Percentiles rank a stretch among this genome's conserved stretches.
Conservation (phyloP, 441 rosid species). For the Bocquillonia castaneifolia region DNA sequence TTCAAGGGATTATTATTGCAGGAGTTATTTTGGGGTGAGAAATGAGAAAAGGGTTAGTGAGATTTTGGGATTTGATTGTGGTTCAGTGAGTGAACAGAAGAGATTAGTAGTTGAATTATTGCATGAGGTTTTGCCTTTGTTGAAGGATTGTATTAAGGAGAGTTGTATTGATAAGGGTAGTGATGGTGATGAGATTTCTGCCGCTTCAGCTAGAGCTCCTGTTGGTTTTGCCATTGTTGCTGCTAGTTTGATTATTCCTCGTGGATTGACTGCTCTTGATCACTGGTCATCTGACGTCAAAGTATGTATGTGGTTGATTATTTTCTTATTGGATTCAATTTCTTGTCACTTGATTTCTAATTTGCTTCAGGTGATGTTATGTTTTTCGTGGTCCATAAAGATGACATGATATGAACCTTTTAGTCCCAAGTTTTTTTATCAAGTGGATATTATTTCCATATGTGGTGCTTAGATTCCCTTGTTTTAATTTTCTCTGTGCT, state of each 20-base stretch:
- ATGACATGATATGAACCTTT: not conserved
- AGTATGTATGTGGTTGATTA: slow-evolving; percentile 37
- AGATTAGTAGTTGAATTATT: slow-evolving; percentile 46
- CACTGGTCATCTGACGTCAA: slow-evolving; percentile 89
- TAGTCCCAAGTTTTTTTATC: not conserved
- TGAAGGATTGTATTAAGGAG: slow-evolving; percentile 59
- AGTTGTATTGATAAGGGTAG: slow-evolving; percentile 51
- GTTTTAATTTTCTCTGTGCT: not conserved
- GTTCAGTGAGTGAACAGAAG: slow-evolving; percentile 27
- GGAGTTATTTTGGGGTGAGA: slow-evolving; percentile 22
- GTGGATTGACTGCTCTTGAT: slow-evolving; percentile 83
- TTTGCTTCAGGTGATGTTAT: not conserved
- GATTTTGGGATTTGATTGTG: slow-evolving; percentile 19
- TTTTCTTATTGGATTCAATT: not conserved
- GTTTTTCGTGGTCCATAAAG: not conserved
- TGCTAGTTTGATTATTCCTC: slow-evolving; percentile 69
- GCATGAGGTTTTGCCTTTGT: slow-evolving; percentile 47
- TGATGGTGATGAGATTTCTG: slow-evolving; percentile 47
- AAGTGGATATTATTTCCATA: not conserved
- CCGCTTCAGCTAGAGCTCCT: slow-evolving; percentile 65
- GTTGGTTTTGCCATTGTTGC: slow-evolving; percentile 64
- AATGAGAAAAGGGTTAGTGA: slow-evolving; percentile 26
- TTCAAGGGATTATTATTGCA: slow-evolving; percentile 33
- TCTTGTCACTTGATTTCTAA: not conserved
- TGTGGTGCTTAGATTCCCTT: not conserved